Percentiles rank a stretch among this genome's conserved stretches.
phyloP scores from a whole-genome alignment of 192 early-diverging fungal genomes.

The Diversispora epigaea region DNA sequence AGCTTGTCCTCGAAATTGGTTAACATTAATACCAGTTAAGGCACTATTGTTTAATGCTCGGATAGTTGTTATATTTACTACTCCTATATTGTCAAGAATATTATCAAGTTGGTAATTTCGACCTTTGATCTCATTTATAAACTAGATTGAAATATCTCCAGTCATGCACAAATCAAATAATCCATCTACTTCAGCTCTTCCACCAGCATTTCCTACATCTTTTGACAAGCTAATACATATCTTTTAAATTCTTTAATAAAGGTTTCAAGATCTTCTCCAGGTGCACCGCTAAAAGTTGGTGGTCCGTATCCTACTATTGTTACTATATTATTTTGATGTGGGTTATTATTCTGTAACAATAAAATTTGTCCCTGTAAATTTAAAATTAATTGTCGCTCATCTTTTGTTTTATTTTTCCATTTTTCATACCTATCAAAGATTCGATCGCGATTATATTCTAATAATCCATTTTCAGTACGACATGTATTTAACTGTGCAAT shows the following conservation, averaged over 20 bases:
- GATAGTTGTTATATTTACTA: not conserved
- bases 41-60: conserved; percentile 21
- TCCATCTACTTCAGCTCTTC: conserved; percentile 12
- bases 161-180: conserved; percentile 1
- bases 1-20: conserved; percentile 12
- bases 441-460: too few relatives aligned
- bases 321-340: too few relatives aligned
- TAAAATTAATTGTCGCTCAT: too few relatives aligned
- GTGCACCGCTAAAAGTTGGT: too few relatives aligned
- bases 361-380: too few relatives aligned
- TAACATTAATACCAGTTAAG: conserved; percentile 23
- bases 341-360: too few relatives aligned
- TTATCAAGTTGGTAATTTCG: conserved; percentile 21
- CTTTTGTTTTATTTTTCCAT: too few relatives aligned
- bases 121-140: conserved; percentile 18
- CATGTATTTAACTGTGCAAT: too few relatives aligned
- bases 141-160: conserved; percentile 5
- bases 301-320: too few relatives aligned
- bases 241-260: not conserved
- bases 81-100: conserved; percentile 8
- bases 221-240: conserved; percentile 14
- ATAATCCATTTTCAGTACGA: too few relatives aligned
- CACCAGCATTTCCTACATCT: not conserved
- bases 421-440: too few relatives aligned
- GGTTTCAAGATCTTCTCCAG: too few relatives aligned